These are phyloP conservation scores for Bolboschoenoplectus hybrid DNA, from an alignment of 202 grass and related monocot genomes.

Conservation along the genomic window DNA sequence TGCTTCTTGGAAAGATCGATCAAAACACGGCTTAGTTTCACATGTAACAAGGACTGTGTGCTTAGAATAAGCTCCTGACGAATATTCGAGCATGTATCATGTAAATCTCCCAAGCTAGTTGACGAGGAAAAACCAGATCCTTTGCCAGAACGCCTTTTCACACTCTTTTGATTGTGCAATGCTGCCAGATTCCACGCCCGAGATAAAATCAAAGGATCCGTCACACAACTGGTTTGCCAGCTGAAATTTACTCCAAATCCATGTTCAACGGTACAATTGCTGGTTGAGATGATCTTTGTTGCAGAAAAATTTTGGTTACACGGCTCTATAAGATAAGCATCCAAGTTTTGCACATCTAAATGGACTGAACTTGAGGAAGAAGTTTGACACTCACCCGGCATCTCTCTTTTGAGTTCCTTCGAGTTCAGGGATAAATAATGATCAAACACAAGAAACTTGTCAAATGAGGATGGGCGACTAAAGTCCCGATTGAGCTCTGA, in stretches of 20 bases:
- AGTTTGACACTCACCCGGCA: slow-evolving; percentile 42
- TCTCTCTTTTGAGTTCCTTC: slow-evolving; percentile 51
- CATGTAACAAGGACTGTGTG: slow-evolving; percentile 72
- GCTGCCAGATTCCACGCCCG: slow-evolving; percentile 77
- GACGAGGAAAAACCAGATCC: slow-evolving; percentile 75
- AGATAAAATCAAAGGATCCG: slow-evolving; percentile 57
- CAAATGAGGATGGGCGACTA: slow-evolving; percentile 50
- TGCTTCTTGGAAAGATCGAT: slow-evolving; percentile 71
- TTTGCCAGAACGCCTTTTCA: slow-evolving; percentile 52
- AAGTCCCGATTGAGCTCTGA: slow-evolving; percentile 57
- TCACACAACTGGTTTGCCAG: slow-evolving; percentile 59
- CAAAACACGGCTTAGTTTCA: slow-evolving; percentile 63
- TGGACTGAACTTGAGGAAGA: slow-evolving; percentile 63
- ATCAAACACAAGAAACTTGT: slow-evolving; percentile 82
- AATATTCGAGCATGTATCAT: slow-evolving; percentile 56
- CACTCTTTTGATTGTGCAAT: slow-evolving; percentile 61
- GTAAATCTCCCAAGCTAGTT: slow-evolving; percentile 59
- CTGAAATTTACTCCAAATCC: slow-evolving; percentile 60
- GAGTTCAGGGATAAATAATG: slow-evolving; percentile 56
- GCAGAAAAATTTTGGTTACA: slow-evolving; percentile 59
- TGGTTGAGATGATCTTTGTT: slow-evolving; percentile 75
- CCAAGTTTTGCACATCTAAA: slow-evolving; percentile 61
- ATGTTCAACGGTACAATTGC: slow-evolving; percentile 42
- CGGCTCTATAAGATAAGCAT: slow-evolving; percentile 77
- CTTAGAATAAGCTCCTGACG: slow-evolving; percentile 75